Conservation (phyloP, 768 basidiomycete species). For the Termitomyces sp. region DNA sequence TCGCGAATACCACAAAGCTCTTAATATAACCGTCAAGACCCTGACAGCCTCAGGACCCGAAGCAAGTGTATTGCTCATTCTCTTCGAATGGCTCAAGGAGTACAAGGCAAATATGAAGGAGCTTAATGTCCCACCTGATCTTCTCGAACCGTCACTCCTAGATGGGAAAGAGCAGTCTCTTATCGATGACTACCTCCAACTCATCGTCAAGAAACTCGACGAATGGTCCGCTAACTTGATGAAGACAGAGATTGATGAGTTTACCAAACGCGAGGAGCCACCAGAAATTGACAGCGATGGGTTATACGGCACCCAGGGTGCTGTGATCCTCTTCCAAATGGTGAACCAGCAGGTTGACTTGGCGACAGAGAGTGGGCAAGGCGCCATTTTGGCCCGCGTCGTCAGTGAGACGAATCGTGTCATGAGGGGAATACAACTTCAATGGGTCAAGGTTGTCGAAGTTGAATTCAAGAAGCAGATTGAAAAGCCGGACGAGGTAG, state of each 20-base stretch:
- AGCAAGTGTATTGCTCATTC: conserved; percentile 79
- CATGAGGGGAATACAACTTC: conserved; percentile 84
- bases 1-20: conserved; percentile 85
- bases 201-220: conserved; percentile 93
- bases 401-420: conserved; percentile 85
- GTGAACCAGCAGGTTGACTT: conserved; percentile 95
- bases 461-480: conserved; percentile 82
- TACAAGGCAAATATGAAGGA: conserved; percentile 96
- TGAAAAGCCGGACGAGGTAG: conserved; percentile 85
- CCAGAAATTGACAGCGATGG: conserved; percentile 90
- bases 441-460: conserved; percentile 84
- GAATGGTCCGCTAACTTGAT: conserved; percentile 96
- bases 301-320: conserved; percentile 86
- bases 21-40: conserved; percentile 70
- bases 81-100: conserved; percentile 95
- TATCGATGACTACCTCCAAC: conserved; percentile 92
- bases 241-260: conserved; percentile 85
- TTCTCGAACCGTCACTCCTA: conserved; percentile 85
- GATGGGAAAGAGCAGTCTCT: conserved; percentile 92
- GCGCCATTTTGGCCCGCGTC: conserved; percentile 86
- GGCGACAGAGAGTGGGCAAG: conserved; percentile 94
- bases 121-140: conserved; percentile 75
- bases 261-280: conserved; percentile 76
- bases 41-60: conserved; percentile 76
- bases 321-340: conserved; percentile 97